These are phyloP conservation scores for Beauveria australis DNA, from an alignment of 2,329 filamentous ascomycete species.

Conservation along the genomic window DNA sequence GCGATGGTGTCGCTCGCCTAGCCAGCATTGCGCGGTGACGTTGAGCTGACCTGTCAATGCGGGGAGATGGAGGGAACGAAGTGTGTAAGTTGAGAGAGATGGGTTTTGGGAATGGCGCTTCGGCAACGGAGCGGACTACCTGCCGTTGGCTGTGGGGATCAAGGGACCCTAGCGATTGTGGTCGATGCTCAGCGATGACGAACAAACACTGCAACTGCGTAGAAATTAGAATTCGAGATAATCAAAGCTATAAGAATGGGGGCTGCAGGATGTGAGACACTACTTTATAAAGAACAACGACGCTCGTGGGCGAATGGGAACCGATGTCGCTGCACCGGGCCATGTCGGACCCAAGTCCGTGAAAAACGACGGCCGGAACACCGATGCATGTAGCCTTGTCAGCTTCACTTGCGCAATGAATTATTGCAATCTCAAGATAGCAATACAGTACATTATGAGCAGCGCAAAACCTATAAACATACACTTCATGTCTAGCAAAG, in stretches of 20 bases:
- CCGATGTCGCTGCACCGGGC: not conserved
- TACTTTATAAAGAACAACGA: not conserved
- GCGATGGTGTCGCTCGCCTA: not conserved
- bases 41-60: not conserved
- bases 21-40: not conserved
- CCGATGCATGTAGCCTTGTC: not conserved
- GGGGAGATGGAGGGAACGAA: not conserved
- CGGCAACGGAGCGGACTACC: not conserved
- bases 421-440: not conserved
- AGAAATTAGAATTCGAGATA: not conserved
- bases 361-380: not conserved
- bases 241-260: too few relatives aligned
- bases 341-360: not conserved
- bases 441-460: not conserved
- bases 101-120: not conserved
- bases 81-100: conserved; percentile 2
- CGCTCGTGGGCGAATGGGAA: not conserved
- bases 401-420: not conserved
- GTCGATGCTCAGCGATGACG: not conserved
- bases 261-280: not conserved
- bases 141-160: not conserved
- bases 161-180: not conserved
- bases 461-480: not conserved
- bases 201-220: not conserved
- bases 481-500: not conserved